phyloP scores from a whole-genome alignment of 192 early-diverging fungal genomes.

The Coemansia sp. region DNA sequence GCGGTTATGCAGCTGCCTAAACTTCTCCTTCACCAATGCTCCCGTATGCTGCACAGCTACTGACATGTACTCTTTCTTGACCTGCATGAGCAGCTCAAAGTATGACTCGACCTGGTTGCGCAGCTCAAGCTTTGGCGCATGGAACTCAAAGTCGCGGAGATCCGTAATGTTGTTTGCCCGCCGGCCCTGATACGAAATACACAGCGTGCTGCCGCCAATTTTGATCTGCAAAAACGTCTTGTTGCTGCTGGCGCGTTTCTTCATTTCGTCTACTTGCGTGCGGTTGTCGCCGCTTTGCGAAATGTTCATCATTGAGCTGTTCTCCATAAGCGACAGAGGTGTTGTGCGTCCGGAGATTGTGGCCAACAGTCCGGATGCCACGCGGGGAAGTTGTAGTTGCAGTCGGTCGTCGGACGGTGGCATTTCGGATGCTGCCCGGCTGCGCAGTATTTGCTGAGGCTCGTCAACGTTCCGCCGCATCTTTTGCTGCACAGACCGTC shows the following conservation, averaged over 20 bases:
- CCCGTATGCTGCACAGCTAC: conserved; percentile 55
- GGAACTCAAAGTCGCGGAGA: conserved; percentile 55
- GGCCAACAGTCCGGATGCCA: conserved; percentile 25
- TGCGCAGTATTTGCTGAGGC: not conserved
- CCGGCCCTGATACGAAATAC: conserved; percentile 82
- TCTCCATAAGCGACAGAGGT: conserved; percentile 34
- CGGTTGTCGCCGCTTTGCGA: conserved; percentile 42
- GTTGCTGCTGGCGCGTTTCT: conserved; percentile 78
- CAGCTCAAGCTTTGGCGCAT: conserved; percentile 48
- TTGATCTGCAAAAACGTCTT: conserved; percentile 90
- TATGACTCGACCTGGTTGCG: conserved; percentile 56
- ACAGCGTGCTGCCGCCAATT: conserved; percentile 76
- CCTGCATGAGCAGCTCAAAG: conserved; percentile 55
- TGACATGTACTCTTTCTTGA: conserved; percentile 54
- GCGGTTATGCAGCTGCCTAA: conserved; percentile 52
- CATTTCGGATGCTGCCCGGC: conserved; percentile 4
- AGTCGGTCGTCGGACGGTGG: not conserved
- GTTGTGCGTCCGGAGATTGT: conserved; percentile 32
- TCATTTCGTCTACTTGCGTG: conserved; percentile 76
- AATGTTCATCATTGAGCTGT: conserved; percentile 31
- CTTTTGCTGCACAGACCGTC: not conserved
- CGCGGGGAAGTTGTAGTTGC: conserved; percentile 12
- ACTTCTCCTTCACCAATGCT: conserved; percentile 55
- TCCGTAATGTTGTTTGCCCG: conserved; percentile 49
- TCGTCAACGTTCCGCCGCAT: not conserved